These are phyloP conservation scores for Colletotrichum higginsianum DNA, from an alignment of 2,329 filamentous ascomycete species.

Conservation along the genomic window DNA sequence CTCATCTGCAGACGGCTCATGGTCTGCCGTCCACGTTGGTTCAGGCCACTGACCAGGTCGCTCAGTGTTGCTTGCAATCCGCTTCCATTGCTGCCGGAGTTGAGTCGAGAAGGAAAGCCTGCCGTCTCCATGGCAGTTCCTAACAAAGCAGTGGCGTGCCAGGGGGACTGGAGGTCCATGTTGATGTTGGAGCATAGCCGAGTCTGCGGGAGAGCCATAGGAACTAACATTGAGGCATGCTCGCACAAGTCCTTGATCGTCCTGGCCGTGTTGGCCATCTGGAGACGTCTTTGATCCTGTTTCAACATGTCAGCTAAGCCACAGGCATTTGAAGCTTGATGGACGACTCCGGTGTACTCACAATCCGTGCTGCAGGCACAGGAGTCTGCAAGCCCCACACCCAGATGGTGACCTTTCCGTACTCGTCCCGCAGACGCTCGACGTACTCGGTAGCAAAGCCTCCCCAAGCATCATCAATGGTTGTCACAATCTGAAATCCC, in stretches of 20 bases:
- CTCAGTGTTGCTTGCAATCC: constrained; percentile 66
- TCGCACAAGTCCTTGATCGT: constrained; percentile 78
- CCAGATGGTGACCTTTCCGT: constrained; percentile 89
- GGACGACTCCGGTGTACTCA: background rate
- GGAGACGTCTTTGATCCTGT: constrained; percentile 73
- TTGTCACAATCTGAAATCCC: constrained; percentile 83
- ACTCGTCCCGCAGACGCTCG: constrained; percentile 88
- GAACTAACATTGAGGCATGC: constrained; percentile 83
- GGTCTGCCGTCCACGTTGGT: constrained; percentile 83
- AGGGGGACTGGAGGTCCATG: constrained; percentile 76
- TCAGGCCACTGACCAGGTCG: constrained; percentile 76
- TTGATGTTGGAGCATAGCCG: constrained; percentile 70
- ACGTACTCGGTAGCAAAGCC: constrained; percentile 82
- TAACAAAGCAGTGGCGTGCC: constrained; percentile 86
- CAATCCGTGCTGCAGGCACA: constrained; percentile 47
- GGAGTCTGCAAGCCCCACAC: constrained; percentile 85
- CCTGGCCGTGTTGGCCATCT: constrained; percentile 81
- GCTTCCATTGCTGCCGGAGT: constrained; percentile 54
- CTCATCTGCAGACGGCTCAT: constrained; percentile 83
- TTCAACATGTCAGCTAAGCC: constrained; percentile 11
- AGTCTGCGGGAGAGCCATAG: constrained; percentile 75
- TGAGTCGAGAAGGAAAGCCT: constrained; percentile 82
- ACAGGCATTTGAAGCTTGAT: background rate
- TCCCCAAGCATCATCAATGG: constrained; percentile 84
- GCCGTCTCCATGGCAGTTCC: constrained; percentile 83